Evolutionary conservation across 768 basidiomycete species (phyloP), one percentile per base, ranked within the genome.

Genomic region (Phanerochaete carnosa): DNA sequence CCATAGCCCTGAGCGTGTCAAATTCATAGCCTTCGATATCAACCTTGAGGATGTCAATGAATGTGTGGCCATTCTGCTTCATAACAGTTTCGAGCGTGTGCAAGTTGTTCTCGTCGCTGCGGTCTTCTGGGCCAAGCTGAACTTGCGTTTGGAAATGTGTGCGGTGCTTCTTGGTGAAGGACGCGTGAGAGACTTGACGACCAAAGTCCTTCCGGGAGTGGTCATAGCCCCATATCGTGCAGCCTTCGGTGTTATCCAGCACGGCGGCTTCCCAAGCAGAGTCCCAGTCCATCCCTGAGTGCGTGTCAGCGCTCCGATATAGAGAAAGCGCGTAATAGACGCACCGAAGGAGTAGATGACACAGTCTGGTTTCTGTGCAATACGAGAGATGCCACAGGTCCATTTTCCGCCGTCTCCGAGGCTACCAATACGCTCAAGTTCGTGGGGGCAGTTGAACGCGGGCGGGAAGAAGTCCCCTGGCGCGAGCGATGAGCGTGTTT

Each of bases 21-120:
- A 86, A 90, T 65, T 90, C 89, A 70, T 79, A 79, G 43, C 84
- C 81, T 65, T 90, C 89, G 26, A 88, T 81, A 69, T 90, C 89
- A 55, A 90, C 74, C 70, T 89, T 87, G 58, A 89, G 80, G 64
- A 90, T 80, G 64, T 91, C 89, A 56, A 90, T 85, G 64, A 85
- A 85, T 23, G 73, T 74, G 66, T 91, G 89, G 19, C 83, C 84
- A 59, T 91, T 90, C 68, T 76, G 70, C 58, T 79, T 74, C 87
- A 91, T 86, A 55, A 90, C 72, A 19, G 77, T 80, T 30, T 82
- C 79, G 13, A 90, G 76, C 2, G 86, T 89, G 70, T 83, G 89
- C 76, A 81, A 81, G 61, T 82, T 81, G 5, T 67, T 65, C 5
- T 74, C 66, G 8, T 75, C 79, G 59, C 81, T 79, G 5, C 72